These are phyloP conservation scores for Ophiostoma novo-ulmi DNA, from an alignment of 2,329 filamentous ascomycete species.

Conservation along the genomic window DNA sequence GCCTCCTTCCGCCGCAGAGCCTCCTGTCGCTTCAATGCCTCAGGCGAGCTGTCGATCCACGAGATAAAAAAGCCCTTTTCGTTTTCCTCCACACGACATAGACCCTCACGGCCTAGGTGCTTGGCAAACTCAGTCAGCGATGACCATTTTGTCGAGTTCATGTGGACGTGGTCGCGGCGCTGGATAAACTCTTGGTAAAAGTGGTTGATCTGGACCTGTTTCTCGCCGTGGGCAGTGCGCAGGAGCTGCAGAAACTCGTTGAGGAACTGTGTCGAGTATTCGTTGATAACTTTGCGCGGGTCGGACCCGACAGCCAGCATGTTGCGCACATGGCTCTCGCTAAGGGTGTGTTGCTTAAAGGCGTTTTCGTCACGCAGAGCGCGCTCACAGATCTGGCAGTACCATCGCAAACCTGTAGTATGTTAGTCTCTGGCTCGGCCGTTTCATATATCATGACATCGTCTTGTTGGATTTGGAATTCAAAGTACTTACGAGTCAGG, in stretches of 20 bases:
- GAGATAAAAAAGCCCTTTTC: constrained; percentile 78
- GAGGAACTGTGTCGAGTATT: constrained; percentile 74
- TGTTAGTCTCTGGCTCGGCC: not conserved
- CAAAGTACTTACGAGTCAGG: constrained; percentile 30
- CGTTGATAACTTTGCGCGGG: constrained; percentile 73
- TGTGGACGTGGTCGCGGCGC: constrained; percentile 74
- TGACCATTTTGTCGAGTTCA: constrained; percentile 89
- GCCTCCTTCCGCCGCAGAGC: constrained; percentile 77
- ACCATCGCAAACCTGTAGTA: constrained; percentile 77
- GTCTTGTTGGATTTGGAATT: not conserved
- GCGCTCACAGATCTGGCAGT: constrained; percentile 75
- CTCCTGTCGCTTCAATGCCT: constrained; percentile 74
- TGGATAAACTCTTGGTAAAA: constrained; percentile 95
- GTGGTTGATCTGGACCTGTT: constrained; percentile 79
- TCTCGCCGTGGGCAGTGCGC: constrained; percentile 82
- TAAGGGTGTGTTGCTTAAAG: constrained; percentile 82
- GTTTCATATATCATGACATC: not conserved
- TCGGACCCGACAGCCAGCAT: constrained; percentile 86
- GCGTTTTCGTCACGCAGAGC: constrained; percentile 78
- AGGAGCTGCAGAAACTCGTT: constrained; percentile 73
- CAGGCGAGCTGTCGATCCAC: constrained; percentile 89
- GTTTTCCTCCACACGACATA: constrained; percentile 85
- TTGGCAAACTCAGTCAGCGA: constrained; percentile 88
- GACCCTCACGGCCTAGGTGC: constrained; percentile 74
- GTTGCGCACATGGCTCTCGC: constrained; percentile 81